Base-by-base conservation (phyloP, 1,139 yeast species). In the Candida sp. region DNA sequence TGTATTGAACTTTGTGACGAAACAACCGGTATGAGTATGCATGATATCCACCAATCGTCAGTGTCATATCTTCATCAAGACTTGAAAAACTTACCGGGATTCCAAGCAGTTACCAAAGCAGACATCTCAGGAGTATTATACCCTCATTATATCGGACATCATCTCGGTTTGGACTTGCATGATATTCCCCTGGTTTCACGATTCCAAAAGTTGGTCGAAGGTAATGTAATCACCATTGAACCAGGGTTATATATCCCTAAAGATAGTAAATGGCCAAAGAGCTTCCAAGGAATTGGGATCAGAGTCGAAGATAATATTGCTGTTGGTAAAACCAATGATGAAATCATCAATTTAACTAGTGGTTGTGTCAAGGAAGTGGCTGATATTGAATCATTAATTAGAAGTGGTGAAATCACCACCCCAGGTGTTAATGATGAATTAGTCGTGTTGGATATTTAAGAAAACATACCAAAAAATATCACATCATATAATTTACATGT, bases 81-180 rank as follows among this genome's bases (percentile, higher is more conserved):
- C 51, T 70, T 95, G 48, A 73, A 75, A 46, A 84, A 87, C 51
- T 75, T 86, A 39, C 64, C 75, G 0, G 97, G 97, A 0, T 81
- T 91, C 52, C 57, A 68, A 4, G 60, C 68, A 22, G 60, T 83
- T 19, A 70, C 75, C 32, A 69, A 68, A 32, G 63, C 73, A 57
- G 84, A 82, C 40, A 75, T 84, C 5, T 64, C 80, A 32, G 66
- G 79, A 43, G 58, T 64, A 33, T 66, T 93, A 34, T 95, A 91
- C 58, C 98, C 98, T 0, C 99, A 95, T 63, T 90, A 88, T 56
- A 84, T 95, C 50, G 99, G 99, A 2, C 99, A 95, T 61, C 93
- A 93, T 57, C 70, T 95, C 40, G 99, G 99, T 0, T 67, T 95
- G 38, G 99, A 93, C 55, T 87, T 91, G 32, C 98, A 91, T 64